A percentile compares a stretch with the other conserved stretches of the same genome.
phyloP scores from a whole-genome alignment of 140 eudicot species.

The Ambrosia hybrid region DNA sequence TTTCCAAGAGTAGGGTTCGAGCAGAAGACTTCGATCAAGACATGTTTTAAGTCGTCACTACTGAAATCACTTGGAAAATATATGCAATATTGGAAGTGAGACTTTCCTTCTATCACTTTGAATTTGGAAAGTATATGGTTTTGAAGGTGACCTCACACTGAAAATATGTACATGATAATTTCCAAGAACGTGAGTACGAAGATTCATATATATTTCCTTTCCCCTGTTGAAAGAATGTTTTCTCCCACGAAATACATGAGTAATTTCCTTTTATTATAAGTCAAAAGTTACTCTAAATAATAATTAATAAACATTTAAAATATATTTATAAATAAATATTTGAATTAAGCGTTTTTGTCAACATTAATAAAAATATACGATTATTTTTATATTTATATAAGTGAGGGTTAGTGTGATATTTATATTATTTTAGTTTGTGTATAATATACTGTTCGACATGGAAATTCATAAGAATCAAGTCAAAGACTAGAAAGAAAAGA shows the following conservation, averaged over 20 bases:
- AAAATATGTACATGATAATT: not conserved
- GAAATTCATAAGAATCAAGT: not conserved
- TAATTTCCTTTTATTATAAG: not conserved
- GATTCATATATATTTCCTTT: constrained; percentile 12
- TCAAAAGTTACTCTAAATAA: not conserved
- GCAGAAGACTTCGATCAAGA: not conserved
- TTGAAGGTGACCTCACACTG: not conserved
- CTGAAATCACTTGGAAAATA: constrained; percentile 9
- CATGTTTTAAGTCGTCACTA: not conserved
- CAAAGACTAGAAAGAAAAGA: constrained; percentile 3
- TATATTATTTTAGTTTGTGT: not conserved
- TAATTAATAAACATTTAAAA: not conserved
- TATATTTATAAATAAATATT: not conserved
- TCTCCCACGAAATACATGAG: not conserved
- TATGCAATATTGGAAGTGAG: not conserved
- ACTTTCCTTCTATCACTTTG: not conserved
- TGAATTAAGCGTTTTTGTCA: not conserved
- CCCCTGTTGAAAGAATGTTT: not conserved
- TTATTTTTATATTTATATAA: too few species aligned
- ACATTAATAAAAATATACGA: too few species aligned
- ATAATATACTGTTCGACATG: not conserved
- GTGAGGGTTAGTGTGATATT: not conserved
- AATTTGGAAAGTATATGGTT: constrained; percentile 1
- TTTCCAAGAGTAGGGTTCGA: not conserved
- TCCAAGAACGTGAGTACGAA: constrained; percentile 11